Base-by-base conservation (phyloP, 2,329 filamentous ascomycete species). In the Fusarium sororula region DNA sequence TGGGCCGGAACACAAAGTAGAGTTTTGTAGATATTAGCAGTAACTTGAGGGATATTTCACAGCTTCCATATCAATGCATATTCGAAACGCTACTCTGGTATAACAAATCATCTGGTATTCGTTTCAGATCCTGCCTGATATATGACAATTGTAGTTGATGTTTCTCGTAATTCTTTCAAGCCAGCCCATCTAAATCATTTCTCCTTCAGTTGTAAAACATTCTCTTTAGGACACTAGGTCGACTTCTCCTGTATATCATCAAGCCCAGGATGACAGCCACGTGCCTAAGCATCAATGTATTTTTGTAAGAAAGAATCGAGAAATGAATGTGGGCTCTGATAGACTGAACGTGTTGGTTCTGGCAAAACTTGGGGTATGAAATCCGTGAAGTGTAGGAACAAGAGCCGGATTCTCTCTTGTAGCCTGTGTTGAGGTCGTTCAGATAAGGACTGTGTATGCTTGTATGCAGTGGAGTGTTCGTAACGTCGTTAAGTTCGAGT, bases 401-500 rank as follows among this genome's bases (percentile, higher is more conserved):
- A 63, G 57, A 56, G 50, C 39, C 28, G 44, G 50, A 20, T 51
- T 56, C 38, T 42, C 48, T 68, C 42, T 26, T 22, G 26, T 55
- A 22, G 28, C 58, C 28, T 32, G n/a, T 14, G n/a, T 13, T 28
- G n/a, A 18, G 30, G 32, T 35, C 44, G 28, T 53, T 48, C 45
- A 58, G 24, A 30, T 42, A 65, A 55, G 17, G 47, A 69, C 45
- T 48, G 38, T 56, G 41, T 65, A 30, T 45, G 30, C 32, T 62
- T n/a, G 12, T 38, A 37, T 59, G 37, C 37, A 53, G 37, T 58
- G 37, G 17, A 50, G 55, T 56, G n/a, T 66, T 78, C 76, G 48
- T 78, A 69, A 73, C 47, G 51, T 78, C 76, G 67, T 78, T 58
- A 68, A 55, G 41, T 60, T 63, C 68, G 47, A 26, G 57, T 51